Base-by-base conservation (phyloP, 2,329 filamentous ascomycete genomes). In the Fusarium dlaminii region DNA sequence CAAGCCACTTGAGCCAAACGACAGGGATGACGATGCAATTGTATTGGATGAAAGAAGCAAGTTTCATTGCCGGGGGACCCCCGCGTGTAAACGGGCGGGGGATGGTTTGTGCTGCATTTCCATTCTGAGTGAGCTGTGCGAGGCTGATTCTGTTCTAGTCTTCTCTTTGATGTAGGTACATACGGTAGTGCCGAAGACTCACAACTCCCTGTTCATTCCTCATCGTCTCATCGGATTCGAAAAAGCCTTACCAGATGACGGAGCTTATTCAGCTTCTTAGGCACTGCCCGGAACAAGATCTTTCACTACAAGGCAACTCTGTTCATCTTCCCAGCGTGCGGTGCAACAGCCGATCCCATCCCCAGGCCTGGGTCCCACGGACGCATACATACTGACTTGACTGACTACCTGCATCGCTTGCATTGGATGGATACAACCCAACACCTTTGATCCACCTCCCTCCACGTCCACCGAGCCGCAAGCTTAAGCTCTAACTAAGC, bases 401-500 rank as follows among this genome's bases (percentile, higher is more conserved):
- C 43, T 69, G 45, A 39, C 49, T 69, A 59, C 51, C 49, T 69
- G 51, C 39, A 42, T 70, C 56, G 36, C 63, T 40, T 68, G 59
- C 66, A 49, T 68, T 48, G 56, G 52, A 65, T 70, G 64, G 48
- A 62, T 51, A 39, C 65, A 55, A 39, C 37, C 58, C 39, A 62
- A 39, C 48, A 37, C 34, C 30, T 22, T 57, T 20, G 20, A 56
- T 36, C 59, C 42, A 63, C 39, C 27, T 36, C 54, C 39, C 32
- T 48, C 58, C 46, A 61, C 64, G 51, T 45, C 42, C 57, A 68
- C 60, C 55, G 63, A 79, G 78, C 66, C 68, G 58, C 72, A 66
- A 80, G 75, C 78, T 75, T 77, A 77, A 76, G 70, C 42, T 66
- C 64, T 54, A 29, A 67, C 64, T 54, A 29, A 67, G 63, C 46